Percentiles rank a stretch among this genome's conserved stretches.
These are phyloP conservation scores for Dactylis glomerata DNA, from an alignment of 176 grass and related monocot species.

Conservation along the genomic window DNA sequence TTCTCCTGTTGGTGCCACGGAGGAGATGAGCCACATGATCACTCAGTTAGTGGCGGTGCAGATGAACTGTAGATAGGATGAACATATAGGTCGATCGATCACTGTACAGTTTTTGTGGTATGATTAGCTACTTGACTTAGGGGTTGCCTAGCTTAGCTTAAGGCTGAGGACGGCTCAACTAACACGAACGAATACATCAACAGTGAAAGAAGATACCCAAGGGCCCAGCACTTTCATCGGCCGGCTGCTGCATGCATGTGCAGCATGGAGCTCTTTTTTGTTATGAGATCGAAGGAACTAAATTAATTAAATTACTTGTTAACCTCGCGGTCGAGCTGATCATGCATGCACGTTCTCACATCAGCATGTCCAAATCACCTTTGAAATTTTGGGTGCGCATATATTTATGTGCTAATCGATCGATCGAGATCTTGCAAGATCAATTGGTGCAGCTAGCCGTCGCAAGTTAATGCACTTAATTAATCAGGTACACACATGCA, in stretches of 20 bases:
- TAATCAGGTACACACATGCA: background rate
- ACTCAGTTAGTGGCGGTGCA: background rate
- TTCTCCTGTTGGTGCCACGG: background rate
- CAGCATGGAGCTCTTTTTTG: background rate
- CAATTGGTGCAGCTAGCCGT: background rate
- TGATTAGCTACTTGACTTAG: background rate
- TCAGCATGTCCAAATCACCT: slow-evolving; percentile 14
- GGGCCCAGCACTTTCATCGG: background rate
- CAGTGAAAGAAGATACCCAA: background rate
- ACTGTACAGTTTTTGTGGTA: background rate
- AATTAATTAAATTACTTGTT: background rate
- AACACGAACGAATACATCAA: background rate
- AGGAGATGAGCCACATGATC: no score
- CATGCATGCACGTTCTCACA: background rate
- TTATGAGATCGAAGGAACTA: background rate
- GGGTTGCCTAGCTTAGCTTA: background rate
- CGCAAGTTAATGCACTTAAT: background rate
- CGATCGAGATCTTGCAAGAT: background rate
- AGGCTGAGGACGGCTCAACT: background rate
- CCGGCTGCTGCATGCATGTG: background rate
- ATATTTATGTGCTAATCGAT: background rate
- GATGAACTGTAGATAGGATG: background rate
- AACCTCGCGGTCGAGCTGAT: background rate
- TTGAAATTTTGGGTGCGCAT: background rate
- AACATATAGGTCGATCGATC: background rate